Evolutionary conservation across 495 filamentous ascomycete species (phyloP).

Genomic region (Paragyromitra xinjiangensis): DNA sequence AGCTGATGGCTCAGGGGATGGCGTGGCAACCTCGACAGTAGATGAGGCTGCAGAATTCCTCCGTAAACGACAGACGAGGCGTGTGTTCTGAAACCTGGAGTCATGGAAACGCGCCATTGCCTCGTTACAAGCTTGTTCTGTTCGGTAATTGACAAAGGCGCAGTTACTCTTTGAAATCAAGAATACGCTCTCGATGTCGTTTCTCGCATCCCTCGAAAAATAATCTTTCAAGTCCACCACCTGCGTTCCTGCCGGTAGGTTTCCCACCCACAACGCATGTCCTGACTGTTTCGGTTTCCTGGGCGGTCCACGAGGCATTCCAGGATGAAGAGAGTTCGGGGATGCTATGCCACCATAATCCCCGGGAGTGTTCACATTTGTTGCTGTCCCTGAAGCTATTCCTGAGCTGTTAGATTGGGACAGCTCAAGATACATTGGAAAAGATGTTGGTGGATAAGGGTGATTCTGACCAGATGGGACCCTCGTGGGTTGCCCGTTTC

Average conservation of each 20-base stretch:
- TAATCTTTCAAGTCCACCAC: conserved; percentile 87
- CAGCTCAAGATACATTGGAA: conserved; percentile 38
- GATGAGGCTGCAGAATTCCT: conserved; percentile 66
- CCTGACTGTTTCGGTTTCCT: conserved; percentile 93
- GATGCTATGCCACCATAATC: conserved; percentile 26
- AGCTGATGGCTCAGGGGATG: conserved; percentile 64
- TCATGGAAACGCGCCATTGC: conserved; percentile 90
- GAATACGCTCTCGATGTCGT: conserved; percentile 87
- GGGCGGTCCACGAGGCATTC: conserved; percentile 82
- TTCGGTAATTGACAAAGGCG: conserved; percentile 95
- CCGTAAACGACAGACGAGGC: conserved; percentile 89
- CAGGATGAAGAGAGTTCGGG: conserved; percentile 51
- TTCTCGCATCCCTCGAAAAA: conserved; percentile 80
- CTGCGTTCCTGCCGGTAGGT: conserved; percentile 82
- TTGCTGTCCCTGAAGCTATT: conserved; percentile 32
- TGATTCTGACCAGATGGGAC: conserved; percentile 37
- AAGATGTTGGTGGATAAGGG: conserved; percentile 20
- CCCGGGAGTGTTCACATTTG: conserved; percentile 43
- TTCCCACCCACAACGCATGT: conserved; percentile 96
- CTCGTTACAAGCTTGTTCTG: conserved; percentile 76
- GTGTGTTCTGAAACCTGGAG: conserved; percentile 84
- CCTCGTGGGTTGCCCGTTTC: conserved; percentile 32
- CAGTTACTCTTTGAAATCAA: conserved; percentile 98
- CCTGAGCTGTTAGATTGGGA: conserved; percentile 48
- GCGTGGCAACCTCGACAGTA: conserved; percentile 63